Base-by-base conservation (phyloP, 495 filamentous ascomycete genomes). In the Cudoniella acicularis region DNA sequence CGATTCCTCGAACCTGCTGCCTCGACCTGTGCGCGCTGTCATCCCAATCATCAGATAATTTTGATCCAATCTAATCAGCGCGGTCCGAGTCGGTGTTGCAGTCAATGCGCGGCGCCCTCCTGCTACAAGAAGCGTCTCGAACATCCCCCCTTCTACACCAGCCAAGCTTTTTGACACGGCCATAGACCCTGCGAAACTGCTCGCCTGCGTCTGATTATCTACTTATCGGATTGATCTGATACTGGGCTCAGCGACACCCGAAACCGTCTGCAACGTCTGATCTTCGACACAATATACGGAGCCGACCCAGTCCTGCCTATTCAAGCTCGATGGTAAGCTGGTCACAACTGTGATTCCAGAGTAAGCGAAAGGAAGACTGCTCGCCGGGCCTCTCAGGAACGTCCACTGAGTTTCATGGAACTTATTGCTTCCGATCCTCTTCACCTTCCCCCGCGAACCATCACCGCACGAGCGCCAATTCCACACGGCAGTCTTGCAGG, bases 201-300 rank as follows among this genome's bases (percentile, higher is more conserved):
- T n/a, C 30, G 11, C 3, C 11, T 52, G 60, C 52, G 26, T 56
- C 57, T 47, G 57, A 63, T 49, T 57, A 46, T 60, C 57, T 24
- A 48, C 24, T 24, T 58, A 20, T 63, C 45, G 56, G 60, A 60
- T 54, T 48, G 56, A 60, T 60, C 57, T 63, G 56, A 63, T 54
- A 63, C 64, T 40, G 49, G 43, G 40, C 59, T 50, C 40, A n/a
- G 45, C 41, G 27, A 21, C 41, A 27, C 54, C 53, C 64, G 64
- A 66, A 66, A 66, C 64, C 56, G 16, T 42, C 64, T 66, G 64
- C 57, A 60, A 66, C 64, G 57, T 63, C 64, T 66, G 60, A 66
- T 63, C 64, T 43, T 60, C 60, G 24, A 26, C 48, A 48, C 22
- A 53, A 42, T 24, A 1, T 10, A 27, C 30, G 16, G 17, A 50